phyloP scores from a whole-genome alignment of 192 early-diverging fungal species.

The Gaertneriomyces semiglobifer region DNA sequence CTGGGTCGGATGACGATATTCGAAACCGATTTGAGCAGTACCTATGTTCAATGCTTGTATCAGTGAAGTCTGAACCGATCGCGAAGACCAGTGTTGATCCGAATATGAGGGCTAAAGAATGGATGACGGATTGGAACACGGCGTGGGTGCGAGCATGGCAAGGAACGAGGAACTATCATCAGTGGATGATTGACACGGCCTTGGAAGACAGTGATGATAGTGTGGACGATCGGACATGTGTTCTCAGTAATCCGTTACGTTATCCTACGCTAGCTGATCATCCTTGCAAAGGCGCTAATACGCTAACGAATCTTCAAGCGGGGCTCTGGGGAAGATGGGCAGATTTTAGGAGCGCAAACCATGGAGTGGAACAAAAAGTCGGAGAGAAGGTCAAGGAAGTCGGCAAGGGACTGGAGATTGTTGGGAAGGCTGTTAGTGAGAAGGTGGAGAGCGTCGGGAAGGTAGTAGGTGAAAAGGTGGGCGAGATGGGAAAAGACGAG shows the following conservation, averaged over 20 bases:
- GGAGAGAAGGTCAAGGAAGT: conserved; percentile 10
- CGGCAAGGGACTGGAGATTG: conserved; percentile 17
- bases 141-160: conserved; percentile 66
- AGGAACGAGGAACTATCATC: conserved; percentile 59
- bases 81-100: conserved; percentile 27
- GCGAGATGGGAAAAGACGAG: no score
- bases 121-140: conserved; percentile 61
- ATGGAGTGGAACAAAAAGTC: conserved; percentile 25
- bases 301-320: conserved; percentile 30
- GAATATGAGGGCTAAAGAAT: conserved; percentile 43
- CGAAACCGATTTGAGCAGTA: conserved; percentile 73
- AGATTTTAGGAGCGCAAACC: conserved; percentile 27
- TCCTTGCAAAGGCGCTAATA: conserved; percentile 41
- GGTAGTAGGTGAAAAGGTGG: neutral
- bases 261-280: conserved; percentile 18
- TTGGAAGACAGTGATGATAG: conserved; percentile 24
- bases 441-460: conserved; percentile 27
- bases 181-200: conserved; percentile 49
- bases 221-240: neutral
- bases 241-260: neutral
- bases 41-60: conserved; percentile 62
- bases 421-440: conserved; percentile 18
- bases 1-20: conserved; percentile 76
- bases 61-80: conserved; percentile 53
- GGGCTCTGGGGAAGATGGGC: conserved; percentile 29